Conservation (phyloP, 495 filamentous ascomycete species). For the Tricharina praecox region DNA sequence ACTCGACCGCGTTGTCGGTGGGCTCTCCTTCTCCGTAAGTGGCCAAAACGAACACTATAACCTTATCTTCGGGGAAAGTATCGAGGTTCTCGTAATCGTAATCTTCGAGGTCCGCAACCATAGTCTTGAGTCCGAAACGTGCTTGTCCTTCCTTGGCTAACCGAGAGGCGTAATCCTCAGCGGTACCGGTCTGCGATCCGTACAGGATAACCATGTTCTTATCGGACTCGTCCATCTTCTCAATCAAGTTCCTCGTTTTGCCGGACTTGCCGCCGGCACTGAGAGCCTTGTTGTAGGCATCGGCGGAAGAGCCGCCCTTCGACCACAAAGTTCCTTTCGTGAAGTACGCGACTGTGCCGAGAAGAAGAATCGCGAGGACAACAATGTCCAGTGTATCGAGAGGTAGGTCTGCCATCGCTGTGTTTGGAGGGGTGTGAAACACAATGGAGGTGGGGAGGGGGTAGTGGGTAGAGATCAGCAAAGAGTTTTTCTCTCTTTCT, state of each 20-base stretch:
- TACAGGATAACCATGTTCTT: conserved; percentile 99
- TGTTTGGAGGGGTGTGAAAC: background rate
- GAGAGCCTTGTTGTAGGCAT: conserved; percentile 43
- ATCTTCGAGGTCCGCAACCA: conserved; percentile 95
- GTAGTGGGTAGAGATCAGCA: background rate
- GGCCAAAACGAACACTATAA: conserved; percentile 87
- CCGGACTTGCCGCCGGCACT: conserved; percentile 53
- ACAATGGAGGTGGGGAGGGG: background rate
- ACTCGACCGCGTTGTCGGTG: conserved; percentile 96
- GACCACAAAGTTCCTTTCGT: conserved; percentile 93
- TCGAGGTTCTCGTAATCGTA: conserved; percentile 96
- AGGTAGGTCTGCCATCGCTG: conserved; percentile 56
- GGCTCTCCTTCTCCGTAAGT: conserved; percentile 98
- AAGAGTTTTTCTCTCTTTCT: background rate
- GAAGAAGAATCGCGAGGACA: conserved; percentile 66
- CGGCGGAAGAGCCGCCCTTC: conserved; percentile 73
- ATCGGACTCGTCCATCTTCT: conserved; percentile 86
- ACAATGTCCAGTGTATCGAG: conserved; percentile 87
- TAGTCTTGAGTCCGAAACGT: conserved; percentile 89
- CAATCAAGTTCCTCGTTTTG: conserved; percentile 77
- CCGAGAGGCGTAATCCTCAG: conserved; percentile 96
- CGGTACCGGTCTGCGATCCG: conserved; percentile 94
- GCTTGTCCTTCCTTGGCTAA: conserved; percentile 94
- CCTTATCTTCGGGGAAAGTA: conserved; percentile 68
- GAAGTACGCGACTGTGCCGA: conserved; percentile 87